Evolutionary conservation across 805 yeast genomes (phyloP).

Genomic region (Myxozyma melibiosi): DNA sequence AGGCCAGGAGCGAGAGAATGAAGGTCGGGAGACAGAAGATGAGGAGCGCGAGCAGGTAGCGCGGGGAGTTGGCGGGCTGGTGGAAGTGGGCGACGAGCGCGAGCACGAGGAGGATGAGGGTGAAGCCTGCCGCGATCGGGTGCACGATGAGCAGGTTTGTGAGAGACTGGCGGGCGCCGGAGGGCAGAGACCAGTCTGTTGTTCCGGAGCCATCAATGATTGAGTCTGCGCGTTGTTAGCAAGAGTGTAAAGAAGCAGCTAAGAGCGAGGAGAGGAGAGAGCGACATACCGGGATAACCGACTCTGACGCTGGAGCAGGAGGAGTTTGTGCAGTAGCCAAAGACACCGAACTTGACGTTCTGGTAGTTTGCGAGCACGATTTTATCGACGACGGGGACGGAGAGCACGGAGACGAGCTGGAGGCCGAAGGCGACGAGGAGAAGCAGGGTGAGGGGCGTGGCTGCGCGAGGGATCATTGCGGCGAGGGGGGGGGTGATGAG

Average conservation of each 20-base stretch:
- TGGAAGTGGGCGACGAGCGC: constrained; percentile 48
- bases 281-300: constrained; percentile 46
- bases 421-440: constrained; percentile 56
- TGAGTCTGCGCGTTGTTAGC: constrained; percentile 11
- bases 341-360: constrained; percentile 64
- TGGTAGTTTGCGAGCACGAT: constrained; percentile 55
- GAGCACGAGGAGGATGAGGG: constrained; percentile 50
- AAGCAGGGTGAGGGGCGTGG: constrained; percentile 38
- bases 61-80: constrained; percentile 44
- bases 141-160: constrained; percentile 68
- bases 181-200: constrained; percentile 56
- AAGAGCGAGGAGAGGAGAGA: not conserved
- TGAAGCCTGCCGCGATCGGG: constrained; percentile 61
- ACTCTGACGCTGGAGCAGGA: constrained; percentile 48
- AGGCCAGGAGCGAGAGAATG: constrained; percentile 67
- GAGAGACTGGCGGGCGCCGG: constrained; percentile 59
- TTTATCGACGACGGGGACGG: constrained; percentile 59
- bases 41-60: constrained; percentile 55
- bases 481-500: not conserved
- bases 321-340: constrained; percentile 59
- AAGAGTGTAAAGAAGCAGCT: not conserved
- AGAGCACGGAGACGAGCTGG: constrained; percentile 59
- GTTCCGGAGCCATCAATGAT: constrained; percentile 41
- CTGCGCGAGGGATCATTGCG: constrained; percentile 31
- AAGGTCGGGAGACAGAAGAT: constrained; percentile 69